These are phyloP conservation scores for Smithsoniella earleae DNA, from an alignment of 163 green algal species.

Conservation along the genomic window DNA sequence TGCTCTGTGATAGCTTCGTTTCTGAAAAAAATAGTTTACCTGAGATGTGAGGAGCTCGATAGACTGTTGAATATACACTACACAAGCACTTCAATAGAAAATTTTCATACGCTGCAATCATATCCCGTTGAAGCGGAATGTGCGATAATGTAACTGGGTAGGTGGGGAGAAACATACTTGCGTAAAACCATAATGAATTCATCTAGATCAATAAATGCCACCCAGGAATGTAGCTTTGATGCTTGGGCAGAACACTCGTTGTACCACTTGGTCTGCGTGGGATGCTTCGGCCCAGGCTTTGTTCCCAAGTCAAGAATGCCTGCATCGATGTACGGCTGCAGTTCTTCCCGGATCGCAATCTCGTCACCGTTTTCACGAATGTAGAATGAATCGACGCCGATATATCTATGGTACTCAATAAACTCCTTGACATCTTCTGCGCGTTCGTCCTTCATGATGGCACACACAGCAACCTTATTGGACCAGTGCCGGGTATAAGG, in stretches of 20 bases:
- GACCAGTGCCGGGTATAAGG: not conserved
- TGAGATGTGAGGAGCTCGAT: too few relatives aligned
- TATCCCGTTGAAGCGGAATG: too few relatives aligned
- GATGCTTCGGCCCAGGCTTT: conserved; percentile 15
- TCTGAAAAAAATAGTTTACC: too few relatives aligned
- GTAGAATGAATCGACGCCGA: conserved; percentile 21
- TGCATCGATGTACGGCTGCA: conserved; percentile 12
- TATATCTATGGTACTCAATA: conserved; percentile 19
- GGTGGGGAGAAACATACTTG: not conserved
- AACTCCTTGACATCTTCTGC: conserved; percentile 27
- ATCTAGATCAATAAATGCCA: conserved; percentile 26
- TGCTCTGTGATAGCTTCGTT: conserved; percentile 4
- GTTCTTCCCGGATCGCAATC: not conserved
- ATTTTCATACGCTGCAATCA: too few relatives aligned
- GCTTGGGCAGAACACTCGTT: not conserved
- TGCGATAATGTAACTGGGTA: too few relatives aligned
- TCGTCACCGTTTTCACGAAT: conserved; percentile 17
- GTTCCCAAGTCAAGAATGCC: not conserved
- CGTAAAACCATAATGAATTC: conserved; percentile 19
- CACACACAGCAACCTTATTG: conserved; percentile 20
- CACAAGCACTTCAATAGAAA: too few relatives aligned
- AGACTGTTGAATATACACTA: too few relatives aligned
- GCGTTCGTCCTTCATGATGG: conserved; percentile 15
- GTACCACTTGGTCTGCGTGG: conserved; percentile 27
- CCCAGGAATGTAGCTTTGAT: conserved; percentile 14